Evolutionary conservation across 495 filamentous ascomycete genomes (phyloP).

Genomic region (Hyaloscypha bicolor): DNA sequence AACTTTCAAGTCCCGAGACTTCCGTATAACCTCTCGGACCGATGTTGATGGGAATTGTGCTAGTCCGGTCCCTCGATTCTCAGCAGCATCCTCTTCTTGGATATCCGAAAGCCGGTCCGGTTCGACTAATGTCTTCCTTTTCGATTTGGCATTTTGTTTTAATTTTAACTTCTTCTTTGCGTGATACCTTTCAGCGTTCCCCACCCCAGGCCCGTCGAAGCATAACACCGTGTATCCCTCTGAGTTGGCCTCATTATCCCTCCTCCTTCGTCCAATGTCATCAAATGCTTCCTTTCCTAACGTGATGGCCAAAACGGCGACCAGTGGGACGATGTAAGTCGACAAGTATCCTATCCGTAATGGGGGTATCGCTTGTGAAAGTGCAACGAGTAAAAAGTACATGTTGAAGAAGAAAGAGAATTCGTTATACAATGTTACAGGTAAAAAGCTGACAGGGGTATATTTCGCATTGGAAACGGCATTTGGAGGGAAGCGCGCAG

Average conservation of each 20-base stretch:
- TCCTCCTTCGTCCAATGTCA: constrained; percentile 80
- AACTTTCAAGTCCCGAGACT: constrained; percentile 87
- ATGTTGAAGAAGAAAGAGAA: constrained; percentile 99
- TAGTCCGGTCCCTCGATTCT: constrained; percentile 27
- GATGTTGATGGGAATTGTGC: constrained; percentile 40
- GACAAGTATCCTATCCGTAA: constrained; percentile 92
- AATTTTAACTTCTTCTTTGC: constrained; percentile 42
- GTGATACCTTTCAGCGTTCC: constrained; percentile 33
- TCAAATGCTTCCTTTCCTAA: constrained; percentile 95
- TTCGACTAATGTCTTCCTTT: constrained; percentile 29
- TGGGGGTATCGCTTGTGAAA: constrained; percentile 88
- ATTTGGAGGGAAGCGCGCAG: constrained; percentile 74
- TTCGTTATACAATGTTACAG: constrained; percentile 93
- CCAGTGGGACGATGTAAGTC: constrained; percentile 91
- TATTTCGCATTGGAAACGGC: constrained; percentile 97
- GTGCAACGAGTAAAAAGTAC: constrained; percentile 93
- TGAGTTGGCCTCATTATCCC: constrained; percentile 93
- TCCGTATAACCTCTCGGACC: constrained; percentile 68
- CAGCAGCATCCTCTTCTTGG: constrained; percentile 40
- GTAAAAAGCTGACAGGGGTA: constrained; percentile 93
- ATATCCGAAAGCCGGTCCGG: constrained; percentile 42
- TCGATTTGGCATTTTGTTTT: constrained; percentile 37
- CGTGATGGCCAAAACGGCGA: constrained; percentile 88
- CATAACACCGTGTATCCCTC: constrained; percentile 83
- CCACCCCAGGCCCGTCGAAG: constrained; percentile 54